These are phyloP conservation scores for Metroxylon sagu DNA, from an alignment of 176 grass and related monocot species.

Conservation along the genomic window DNA sequence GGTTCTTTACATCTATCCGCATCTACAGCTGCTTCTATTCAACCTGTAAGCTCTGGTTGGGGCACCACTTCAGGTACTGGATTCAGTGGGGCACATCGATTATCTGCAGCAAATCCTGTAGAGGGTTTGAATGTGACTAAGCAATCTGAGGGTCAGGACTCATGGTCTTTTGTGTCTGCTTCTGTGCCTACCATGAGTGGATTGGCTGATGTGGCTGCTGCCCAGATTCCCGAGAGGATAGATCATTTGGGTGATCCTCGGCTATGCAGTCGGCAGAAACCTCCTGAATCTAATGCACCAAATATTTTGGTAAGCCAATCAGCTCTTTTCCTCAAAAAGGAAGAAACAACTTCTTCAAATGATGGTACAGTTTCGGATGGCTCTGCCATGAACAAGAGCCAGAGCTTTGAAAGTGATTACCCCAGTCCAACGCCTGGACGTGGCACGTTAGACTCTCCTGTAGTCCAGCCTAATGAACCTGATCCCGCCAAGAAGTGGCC, in stretches of 20 bases:
- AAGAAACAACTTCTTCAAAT: neutral
- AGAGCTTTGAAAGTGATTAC: conserved; percentile 32
- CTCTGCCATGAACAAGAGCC: conserved; percentile 23
- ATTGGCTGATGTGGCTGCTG: conserved; percentile 1
- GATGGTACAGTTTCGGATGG: neutral
- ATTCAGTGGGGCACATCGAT: conserved; percentile 18
- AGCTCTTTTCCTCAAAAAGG: neutral
- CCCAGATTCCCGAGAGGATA: conserved; percentile 24
- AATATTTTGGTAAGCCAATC: conserved; percentile 1
- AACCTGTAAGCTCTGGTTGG: conserved; percentile 41
- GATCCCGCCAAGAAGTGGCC: conserved; percentile 15
- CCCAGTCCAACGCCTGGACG: conserved; percentile 44
- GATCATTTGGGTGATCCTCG: conserved; percentile 5
- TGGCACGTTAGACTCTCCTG: conserved; percentile 3
- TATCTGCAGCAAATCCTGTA: conserved; percentile 37
- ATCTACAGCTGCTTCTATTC: conserved; percentile 22
- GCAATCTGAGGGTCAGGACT: conserved; percentile 26
- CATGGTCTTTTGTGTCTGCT: conserved; percentile 25
- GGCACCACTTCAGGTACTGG: conserved; percentile 29
- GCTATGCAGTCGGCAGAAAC: conserved; percentile 1
- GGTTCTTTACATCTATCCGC: conserved; percentile 16
- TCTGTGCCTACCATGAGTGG: too few species aligned
- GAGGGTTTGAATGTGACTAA: conserved; percentile 32
- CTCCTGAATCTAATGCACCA: conserved; percentile 1
- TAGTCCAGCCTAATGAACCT: conserved; percentile 19